Percentiles rank a stretch among this genome's conserved stretches.
Conservation (phyloP, 345 rosid genomes). For the Euphorbia peplus region DNA sequence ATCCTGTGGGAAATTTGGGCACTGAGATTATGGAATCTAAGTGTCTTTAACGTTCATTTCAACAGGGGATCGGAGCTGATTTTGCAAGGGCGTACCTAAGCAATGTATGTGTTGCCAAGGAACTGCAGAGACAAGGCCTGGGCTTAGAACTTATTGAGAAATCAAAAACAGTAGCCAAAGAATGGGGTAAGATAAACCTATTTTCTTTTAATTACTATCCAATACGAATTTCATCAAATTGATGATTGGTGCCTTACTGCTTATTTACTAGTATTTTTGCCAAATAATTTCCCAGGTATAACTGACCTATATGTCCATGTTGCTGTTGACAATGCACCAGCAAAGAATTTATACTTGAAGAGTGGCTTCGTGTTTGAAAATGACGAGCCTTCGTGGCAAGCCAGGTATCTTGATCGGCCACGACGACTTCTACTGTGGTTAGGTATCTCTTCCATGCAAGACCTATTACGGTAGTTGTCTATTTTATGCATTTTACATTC, state of each 20-base stretch:
- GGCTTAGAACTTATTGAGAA: constrained; percentile 53
- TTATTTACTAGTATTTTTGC: background rate
- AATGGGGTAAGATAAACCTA: constrained; percentile 61
- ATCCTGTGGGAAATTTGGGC: background rate
- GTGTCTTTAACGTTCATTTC: background rate
- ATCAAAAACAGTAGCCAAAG: constrained; percentile 59
- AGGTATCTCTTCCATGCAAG: constrained; percentile 33
- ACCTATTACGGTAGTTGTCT: constrained; percentile 12
- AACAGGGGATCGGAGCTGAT: constrained; percentile 61
- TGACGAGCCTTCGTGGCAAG: constrained; percentile 95
- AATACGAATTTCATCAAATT: too few species aligned
- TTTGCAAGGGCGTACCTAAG: constrained; percentile 81
- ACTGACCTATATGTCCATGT: constrained; percentile 89
- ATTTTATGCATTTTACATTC: background rate
- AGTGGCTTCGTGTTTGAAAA: constrained; percentile 65
- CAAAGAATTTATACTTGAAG: constrained; percentile 72
- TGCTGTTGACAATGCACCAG: constrained; percentile 74
- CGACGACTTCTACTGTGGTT: constrained; percentile 77
- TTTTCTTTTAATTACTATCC: background rate
- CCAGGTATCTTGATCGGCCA: constrained; percentile 76
- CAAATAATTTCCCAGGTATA: constrained; percentile 54
- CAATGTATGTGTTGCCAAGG: constrained; percentile 85
- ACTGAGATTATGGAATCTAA: background rate
- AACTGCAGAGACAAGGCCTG: constrained; percentile 71
- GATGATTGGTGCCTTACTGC: background rate